Base-by-base conservation (phyloP, 176 grass and related monocot genomes). In the Oryza brachyantha region DNA sequence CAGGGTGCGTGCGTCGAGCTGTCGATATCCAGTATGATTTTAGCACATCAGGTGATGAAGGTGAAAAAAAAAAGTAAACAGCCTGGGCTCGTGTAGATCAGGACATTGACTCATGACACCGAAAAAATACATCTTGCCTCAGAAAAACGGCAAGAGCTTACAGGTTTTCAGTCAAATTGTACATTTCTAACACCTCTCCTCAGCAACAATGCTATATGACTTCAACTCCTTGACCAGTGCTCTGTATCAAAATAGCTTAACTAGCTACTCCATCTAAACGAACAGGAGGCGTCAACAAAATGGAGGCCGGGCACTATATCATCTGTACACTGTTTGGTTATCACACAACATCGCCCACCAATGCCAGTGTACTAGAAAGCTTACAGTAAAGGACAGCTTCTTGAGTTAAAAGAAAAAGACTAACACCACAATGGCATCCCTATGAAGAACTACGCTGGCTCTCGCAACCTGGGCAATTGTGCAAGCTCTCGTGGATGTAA, bases 401-500 rank as follows among this genome's bases (percentile, higher is more conserved):
- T 66, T 39, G 66, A 28, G 12, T 26, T 11, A 58, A 61, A 52
- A 71, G 2, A 21, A 25, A 21, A 79, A 22, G 26, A 42, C 36
- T 12, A 71, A 71, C 64, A 80, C 55, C 54, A 24, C 0, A 7
- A 59, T 76, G 55, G 12, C 35, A 3, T 65, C 76, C 57, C 81
- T 81, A 76, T 37, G 27, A 45, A 59, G 81, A 80, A 72, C 57
- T 80, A n/a, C 71, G 74, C 41, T 74, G 92, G 27, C 96, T 95
- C 88, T 99, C 96, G 8, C 92, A 99, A 25, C 96, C 96, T 64
- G 96, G 96, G 77, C 92, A 99, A 50, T 99, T 99, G 64, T 99
- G 92, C 88, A 99, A 84, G 81, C 96, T 99, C 84, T 99, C 96
- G 22, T 95, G 96, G 77, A 99, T 91, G 79, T 99, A 99, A 24